Conservation (phyloP, 2,329 filamentous ascomycete genomes). For the Trichoderma asperellum region DNA sequence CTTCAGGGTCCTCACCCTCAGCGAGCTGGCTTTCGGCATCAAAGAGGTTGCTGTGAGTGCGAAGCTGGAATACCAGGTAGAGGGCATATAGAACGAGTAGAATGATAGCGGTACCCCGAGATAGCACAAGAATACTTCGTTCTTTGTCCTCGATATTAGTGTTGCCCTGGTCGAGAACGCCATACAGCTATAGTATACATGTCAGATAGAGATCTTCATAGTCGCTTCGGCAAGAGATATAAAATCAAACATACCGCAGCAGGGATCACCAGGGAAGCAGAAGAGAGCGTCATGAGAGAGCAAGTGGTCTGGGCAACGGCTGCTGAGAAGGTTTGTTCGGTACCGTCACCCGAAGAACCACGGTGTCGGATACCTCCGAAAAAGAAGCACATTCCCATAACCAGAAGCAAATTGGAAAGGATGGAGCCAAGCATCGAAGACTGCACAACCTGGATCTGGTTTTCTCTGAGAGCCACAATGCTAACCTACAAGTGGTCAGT, state of each 20-base stretch:
- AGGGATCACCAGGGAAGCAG: constrained; percentile 78
- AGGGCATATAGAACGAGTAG: constrained; percentile 74
- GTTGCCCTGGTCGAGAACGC: constrained; percentile 57
- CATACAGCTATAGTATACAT: constrained; percentile 58
- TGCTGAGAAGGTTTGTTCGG: constrained; percentile 73
- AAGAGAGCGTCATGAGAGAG: constrained; percentile 75
- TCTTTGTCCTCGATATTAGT: constrained; percentile 46
- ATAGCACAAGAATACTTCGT: constrained; percentile 69
- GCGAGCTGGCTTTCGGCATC: constrained; percentile 54
- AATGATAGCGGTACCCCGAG: constrained; percentile 76
- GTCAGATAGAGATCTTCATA: constrained; percentile 30
- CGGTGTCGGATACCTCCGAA: constrained; percentile 70
- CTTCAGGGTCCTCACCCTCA: constrained; percentile 49
- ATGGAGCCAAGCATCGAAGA: constrained; percentile 97
- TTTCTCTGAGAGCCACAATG: constrained; percentile 83
- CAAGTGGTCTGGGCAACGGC: constrained; percentile 78
- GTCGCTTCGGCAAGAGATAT: neutral
- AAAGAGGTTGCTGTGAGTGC: constrained; percentile 74
- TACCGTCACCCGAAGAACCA: constrained; percentile 58
- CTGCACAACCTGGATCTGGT: constrained; percentile 94
- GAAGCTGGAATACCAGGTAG: constrained; percentile 78
- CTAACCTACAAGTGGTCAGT: constrained; percentile 66
- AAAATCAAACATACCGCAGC: constrained; percentile 58
- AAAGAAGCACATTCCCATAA: constrained; percentile 80
- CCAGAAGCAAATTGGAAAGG: constrained; percentile 89